These are phyloP conservation scores for Cytospora mali DNA, from an alignment of 2,329 filamentous ascomycete genomes.

Conservation along the genomic window DNA sequence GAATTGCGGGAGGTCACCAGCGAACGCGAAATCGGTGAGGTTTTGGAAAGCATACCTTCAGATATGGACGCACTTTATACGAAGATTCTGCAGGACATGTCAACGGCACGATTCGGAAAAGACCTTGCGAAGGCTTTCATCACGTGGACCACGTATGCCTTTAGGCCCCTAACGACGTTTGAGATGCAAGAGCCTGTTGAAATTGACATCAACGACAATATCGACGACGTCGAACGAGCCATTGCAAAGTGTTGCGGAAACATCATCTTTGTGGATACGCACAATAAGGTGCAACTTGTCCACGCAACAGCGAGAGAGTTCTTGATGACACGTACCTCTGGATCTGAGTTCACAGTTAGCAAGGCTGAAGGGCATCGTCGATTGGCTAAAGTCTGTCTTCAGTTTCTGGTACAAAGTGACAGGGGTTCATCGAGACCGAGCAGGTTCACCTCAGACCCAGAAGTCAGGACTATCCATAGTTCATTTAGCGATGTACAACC, in stretches of 20 bases:
- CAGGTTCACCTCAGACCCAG: not conserved
- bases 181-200: slow-evolving; percentile 35
- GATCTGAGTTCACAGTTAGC: slow-evolving; percentile 34
- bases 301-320: slow-evolving; percentile 38
- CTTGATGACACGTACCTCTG: slow-evolving; percentile 25
- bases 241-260: slow-evolving; percentile 35
- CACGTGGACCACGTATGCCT: slow-evolving; percentile 34
- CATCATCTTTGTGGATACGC: slow-evolving; percentile 35
- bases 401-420: slow-evolving; percentile 27
- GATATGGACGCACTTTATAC: slow-evolving; percentile 37
- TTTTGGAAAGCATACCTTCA: slow-evolving; percentile 33
- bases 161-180: slow-evolving; percentile 32
- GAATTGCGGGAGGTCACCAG: slow-evolving; percentile 36
- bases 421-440: not conserved
- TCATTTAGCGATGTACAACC: not conserved
- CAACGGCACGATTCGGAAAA: slow-evolving; percentile 32
- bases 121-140: slow-evolving; percentile 34
- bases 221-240: slow-evolving; percentile 32
- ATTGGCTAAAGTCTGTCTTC: slow-evolving; percentile 34
- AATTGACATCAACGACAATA: slow-evolving; percentile 34
- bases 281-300: slow-evolving; percentile 33
- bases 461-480: not conserved
- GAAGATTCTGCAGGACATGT: slow-evolving; percentile 35
- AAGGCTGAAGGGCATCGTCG: slow-evolving; percentile 31
- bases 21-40: slow-evolving; percentile 31